Percentiles rank a stretch among this genome's conserved stretches.
phyloP scores from a whole-genome alignment of 495 filamentous ascomycete species.

The Penicillium waksmanii region DNA sequence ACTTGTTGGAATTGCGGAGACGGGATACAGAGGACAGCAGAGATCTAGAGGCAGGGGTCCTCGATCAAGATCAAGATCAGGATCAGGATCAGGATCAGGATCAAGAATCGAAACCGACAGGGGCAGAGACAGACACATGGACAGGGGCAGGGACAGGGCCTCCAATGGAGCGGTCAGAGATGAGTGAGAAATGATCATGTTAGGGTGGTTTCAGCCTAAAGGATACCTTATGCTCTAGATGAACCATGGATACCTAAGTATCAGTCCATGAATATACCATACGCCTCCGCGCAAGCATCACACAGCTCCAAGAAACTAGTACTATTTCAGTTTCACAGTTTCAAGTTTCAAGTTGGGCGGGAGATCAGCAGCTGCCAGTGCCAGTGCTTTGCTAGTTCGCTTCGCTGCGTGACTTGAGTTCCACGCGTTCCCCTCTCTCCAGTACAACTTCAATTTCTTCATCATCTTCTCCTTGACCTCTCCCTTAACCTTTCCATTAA shows the following conservation, averaged over 20 bases:
- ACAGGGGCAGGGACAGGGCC: no score
- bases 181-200: neutral
- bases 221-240: neutral
- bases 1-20: conserved; percentile 47
- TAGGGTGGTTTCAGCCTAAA: conserved; percentile 23
- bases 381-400: no score
- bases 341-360: conserved; percentile 18
- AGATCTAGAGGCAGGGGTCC: conserved; percentile 5
- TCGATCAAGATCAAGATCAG: neutral
- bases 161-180: no score
- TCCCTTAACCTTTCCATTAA: no score
- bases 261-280: no score
- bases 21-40: conserved; percentile 9
- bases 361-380: conserved; percentile 18
- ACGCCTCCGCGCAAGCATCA: no score
- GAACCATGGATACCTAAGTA: neutral
- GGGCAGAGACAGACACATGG: no score
- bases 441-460: neutral
- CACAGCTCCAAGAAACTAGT: no score
- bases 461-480: no score
- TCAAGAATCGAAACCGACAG: neutral
- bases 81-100: conserved; percentile 5
- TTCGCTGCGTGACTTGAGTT: conserved; percentile 8
- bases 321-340: neutral
- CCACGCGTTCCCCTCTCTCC: conserved; percentile 1